Conservation (phyloP, 345 rosid genomes). For the Mercurialis annua region DNA sequence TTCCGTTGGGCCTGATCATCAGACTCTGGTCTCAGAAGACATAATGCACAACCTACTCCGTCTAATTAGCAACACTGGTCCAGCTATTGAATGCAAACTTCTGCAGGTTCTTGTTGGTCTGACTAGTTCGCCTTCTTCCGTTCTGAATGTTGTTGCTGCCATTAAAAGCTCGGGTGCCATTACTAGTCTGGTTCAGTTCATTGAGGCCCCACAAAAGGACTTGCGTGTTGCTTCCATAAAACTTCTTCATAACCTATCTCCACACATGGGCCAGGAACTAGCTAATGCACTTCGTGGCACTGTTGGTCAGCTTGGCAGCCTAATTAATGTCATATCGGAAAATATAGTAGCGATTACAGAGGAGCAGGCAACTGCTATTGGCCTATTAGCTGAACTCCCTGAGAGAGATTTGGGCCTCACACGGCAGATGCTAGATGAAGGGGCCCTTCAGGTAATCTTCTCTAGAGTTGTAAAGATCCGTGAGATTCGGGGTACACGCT, state of each 20-base stretch:
- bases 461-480: constrained; percentile 54
- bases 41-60: constrained; percentile 74
- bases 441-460: constrained; percentile 61
- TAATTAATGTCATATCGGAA: constrained; percentile 62
- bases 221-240: constrained; percentile 80
- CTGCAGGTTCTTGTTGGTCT: constrained; percentile 95
- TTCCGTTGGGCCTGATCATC: constrained; percentile 61
- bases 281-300: constrained; percentile 74
- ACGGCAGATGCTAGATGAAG: constrained; percentile 73
- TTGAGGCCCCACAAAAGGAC: constrained; percentile 75
- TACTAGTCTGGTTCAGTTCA: constrained; percentile 91
- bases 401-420: constrained; percentile 87
- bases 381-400: constrained; percentile 94
- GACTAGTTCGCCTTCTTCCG: constrained; percentile 61
- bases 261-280: constrained; percentile 80
- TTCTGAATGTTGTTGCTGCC: constrained; percentile 69
- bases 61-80: constrained; percentile 93
- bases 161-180: constrained; percentile 90
- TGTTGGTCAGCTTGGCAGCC: constrained; percentile 78
- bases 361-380: constrained; percentile 89
- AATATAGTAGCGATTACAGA: constrained; percentile 66
- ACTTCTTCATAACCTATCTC: constrained; percentile 79
- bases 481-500: constrained; percentile 65
- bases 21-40: constrained; percentile 83
- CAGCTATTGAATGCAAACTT: constrained; percentile 87